phyloP scores from a whole-genome alignment of 2,329 filamentous ascomycete genomes.

The Pyrenophora tritici-repentis region DNA sequence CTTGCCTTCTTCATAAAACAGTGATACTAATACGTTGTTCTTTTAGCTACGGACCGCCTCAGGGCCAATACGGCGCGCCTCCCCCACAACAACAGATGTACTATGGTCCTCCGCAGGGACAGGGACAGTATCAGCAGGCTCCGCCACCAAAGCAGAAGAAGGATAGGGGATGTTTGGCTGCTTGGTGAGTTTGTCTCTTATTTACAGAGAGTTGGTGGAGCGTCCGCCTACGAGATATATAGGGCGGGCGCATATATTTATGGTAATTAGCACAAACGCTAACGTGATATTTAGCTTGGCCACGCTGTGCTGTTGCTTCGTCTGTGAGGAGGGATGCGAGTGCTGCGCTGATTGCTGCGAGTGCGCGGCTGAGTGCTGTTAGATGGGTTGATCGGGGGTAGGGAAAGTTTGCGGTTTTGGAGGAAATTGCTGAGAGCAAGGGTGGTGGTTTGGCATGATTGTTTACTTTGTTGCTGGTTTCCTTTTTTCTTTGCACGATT shows the following conservation, averaged over 20 bases:
- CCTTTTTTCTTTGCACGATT: neutral
- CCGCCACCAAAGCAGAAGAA: conserved; percentile 56
- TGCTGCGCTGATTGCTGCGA: conserved; percentile 66
- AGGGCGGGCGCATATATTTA: too few species aligned
- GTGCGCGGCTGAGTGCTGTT: conserved; percentile 40
- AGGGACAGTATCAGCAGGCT: conserved; percentile 57
- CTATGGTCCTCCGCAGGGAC: conserved; percentile 36
- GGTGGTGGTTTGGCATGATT: neutral
- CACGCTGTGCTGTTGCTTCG: conserved; percentile 65
- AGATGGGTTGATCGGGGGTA: neutral
- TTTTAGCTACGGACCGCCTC: conserved; percentile 31
- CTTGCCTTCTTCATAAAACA: too few species aligned
- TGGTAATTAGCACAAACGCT: neutral
- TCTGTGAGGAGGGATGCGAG: conserved; percentile 67
- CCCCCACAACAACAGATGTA: conserved; percentile 33
- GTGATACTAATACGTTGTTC: too few species aligned
- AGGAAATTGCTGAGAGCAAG: neutral
- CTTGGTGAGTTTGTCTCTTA: conserved; percentile 34
- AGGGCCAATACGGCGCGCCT: conserved; percentile 30
- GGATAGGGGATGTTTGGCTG: conserved; percentile 41
- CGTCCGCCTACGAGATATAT: too few species aligned
- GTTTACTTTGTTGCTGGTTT: neutral
- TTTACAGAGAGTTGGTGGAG: too few species aligned
- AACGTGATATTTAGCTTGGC: conserved; percentile 30
- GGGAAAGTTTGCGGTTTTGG: neutral